Evolutionary conservation across 1,284 basidiomycete genomes (phyloP).

Genomic region (Boletus smithii): DNA sequence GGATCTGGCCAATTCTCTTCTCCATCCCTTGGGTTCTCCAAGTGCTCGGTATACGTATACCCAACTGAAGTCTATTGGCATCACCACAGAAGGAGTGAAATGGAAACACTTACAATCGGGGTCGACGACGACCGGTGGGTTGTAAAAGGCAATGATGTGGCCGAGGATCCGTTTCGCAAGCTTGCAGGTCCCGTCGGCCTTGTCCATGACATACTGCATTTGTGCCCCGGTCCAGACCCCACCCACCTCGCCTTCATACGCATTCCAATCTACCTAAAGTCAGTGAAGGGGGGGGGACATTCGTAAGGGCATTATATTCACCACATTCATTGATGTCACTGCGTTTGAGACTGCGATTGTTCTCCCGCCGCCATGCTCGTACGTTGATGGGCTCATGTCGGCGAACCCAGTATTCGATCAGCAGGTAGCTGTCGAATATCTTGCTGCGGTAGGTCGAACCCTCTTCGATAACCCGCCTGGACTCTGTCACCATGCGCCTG

Average conservation of each 20-base stretch:
- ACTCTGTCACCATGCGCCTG: too few species aligned
- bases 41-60: background rate
- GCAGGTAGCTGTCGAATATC: background rate
- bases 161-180: background rate
- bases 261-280: background rate
- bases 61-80: background rate
- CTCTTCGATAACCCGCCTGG: too few species aligned
- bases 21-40: too few species aligned
- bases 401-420: background rate
- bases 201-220: background rate
- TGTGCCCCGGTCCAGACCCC: background rate
- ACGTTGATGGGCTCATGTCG: background rate
- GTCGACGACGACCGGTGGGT: background rate
- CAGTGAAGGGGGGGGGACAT: too few species aligned
- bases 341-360: background rate
- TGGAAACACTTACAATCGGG: background rate
- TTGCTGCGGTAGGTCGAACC: too few species aligned
- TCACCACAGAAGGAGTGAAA: background rate
- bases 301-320: too few species aligned
- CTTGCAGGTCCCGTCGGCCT: background rate
- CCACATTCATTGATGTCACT: background rate
- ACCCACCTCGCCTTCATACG: background rate
- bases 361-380: background rate
- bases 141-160: background rate
- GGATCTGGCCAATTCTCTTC: too few species aligned